A percentile compares a stretch with the other conserved stretches of the same genome.
Conservation (phyloP, 176 grass and related monocot genomes). For the Eleusine indica region DNA sequence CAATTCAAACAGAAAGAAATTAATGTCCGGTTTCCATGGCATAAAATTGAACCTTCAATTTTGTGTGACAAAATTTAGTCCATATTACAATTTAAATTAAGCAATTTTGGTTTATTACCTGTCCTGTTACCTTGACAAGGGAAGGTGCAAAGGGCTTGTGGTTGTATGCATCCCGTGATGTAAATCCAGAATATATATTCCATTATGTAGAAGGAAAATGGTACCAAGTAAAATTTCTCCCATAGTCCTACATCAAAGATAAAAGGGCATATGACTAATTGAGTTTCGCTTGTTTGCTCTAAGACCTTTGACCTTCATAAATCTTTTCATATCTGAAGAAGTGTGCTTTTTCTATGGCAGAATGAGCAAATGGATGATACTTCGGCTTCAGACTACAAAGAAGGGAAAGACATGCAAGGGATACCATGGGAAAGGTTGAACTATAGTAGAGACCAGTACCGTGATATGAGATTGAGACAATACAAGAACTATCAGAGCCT, state of each 20-base stretch:
- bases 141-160: neutral
- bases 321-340: neutral
- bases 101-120: no score
- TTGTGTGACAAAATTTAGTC: no score
- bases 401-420: constrained; percentile 63
- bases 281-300: neutral
- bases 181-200: no score
- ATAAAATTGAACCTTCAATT: no score
- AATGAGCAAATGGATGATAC: constrained; percentile 27
- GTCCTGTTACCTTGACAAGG: neutral
- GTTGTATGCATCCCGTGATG: no score
- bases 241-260: no score
- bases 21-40: no score
- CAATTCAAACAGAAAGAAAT: no score
- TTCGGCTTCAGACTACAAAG: constrained; percentile 37
- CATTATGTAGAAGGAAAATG: no score
- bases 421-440: constrained; percentile 71
- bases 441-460: constrained; percentile 52
- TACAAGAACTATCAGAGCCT: constrained; percentile 62
- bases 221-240: no score
- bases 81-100: no score
- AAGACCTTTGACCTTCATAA: neutral
- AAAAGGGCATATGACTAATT: no score
- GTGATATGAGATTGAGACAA: constrained; percentile 57
- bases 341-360: neutral